Conservation (phyloP, 2,329 filamentous ascomycete species). For the Stagonosporopsis cucurbitacearum region DNA sequence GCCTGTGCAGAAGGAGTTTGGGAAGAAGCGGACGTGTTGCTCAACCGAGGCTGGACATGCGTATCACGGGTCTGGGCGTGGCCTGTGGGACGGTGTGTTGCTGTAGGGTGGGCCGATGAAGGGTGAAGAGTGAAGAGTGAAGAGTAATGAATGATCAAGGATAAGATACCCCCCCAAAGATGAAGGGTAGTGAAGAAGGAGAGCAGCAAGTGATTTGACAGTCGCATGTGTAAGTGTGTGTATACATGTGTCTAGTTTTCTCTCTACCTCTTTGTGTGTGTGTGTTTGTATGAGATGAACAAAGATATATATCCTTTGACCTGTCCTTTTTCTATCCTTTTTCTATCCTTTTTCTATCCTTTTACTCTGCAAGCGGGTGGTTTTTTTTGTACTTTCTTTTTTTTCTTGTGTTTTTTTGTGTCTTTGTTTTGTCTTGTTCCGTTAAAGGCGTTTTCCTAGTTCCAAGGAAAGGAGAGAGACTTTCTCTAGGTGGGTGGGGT, state of each 20-base stretch:
- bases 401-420: slow-evolving; percentile 3
- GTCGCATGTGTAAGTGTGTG: slow-evolving; percentile 16
- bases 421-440: no score
- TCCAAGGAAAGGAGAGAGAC: no score
- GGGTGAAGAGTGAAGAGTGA: no score
- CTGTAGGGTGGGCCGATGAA: slow-evolving; percentile 16
- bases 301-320: slow-evolving; percentile 5
- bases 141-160: no score
- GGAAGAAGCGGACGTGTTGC: slow-evolving; percentile 72
- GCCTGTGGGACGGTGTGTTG: slow-evolving; percentile 73
- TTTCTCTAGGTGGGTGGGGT: no score
- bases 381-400: background rate
- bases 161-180: slow-evolving; percentile 30
- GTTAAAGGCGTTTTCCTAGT: no score
- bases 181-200: slow-evolving; percentile 26
- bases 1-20: slow-evolving; percentile 56
- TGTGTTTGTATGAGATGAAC: slow-evolving; percentile 13
- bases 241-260: slow-evolving; percentile 16
- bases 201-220: background rate
- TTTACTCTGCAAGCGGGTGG: background rate
- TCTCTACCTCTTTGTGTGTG: slow-evolving; percentile 14
- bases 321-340: no score
- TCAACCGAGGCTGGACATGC: slow-evolving; percentile 63
- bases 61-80: slow-evolving; percentile 62
- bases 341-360: no score